Conservation (phyloP, 768 basidiomycete genomes). For the Mycena floridula region DNA sequence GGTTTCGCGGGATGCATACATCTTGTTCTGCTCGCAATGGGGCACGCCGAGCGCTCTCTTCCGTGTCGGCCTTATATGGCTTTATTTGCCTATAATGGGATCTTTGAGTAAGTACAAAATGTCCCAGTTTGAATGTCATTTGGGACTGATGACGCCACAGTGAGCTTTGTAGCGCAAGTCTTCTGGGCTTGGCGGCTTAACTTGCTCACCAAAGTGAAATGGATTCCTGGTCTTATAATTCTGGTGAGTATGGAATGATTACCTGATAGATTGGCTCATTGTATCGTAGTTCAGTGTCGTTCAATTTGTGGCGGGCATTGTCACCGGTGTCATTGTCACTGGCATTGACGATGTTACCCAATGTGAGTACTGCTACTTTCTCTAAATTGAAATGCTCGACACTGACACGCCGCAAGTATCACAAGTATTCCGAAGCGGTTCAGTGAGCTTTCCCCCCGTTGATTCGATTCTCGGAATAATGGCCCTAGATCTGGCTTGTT, state of each 20-base stretch:
- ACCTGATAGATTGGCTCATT: neutral
- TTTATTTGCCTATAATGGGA: constrained; percentile 21
- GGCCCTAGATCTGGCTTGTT: constrained; percentile 11
- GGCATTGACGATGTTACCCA: constrained; percentile 4
- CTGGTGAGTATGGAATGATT: constrained; percentile 1
- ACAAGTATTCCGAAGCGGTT: neutral
- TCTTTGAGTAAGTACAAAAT: neutral
- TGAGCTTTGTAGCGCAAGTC: constrained; percentile 3
- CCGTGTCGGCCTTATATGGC: constrained; percentile 20
- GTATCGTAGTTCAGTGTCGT: constrained; percentile 7
- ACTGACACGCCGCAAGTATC: too few relatives aligned
- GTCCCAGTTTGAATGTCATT: neutral
- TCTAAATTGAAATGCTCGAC: too few relatives aligned
- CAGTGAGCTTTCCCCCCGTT: neutral
- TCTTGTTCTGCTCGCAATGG: constrained; percentile 19
- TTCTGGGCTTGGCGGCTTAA: constrained; percentile 12
- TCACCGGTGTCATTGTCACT: constrained; percentile 8
- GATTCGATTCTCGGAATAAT: neutral
- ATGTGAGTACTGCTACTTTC: neutral
- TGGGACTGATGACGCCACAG: neutral
- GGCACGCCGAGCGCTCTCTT: constrained; percentile 17
- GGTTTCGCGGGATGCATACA: constrained; percentile 19
- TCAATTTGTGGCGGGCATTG: constrained; percentile 9
- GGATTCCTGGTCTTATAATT: constrained; percentile 3
- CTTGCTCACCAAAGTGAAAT: constrained; percentile 7